Conservation (phyloP, 768 basidiomycete species). For the Termitomyces heimii region DNA sequence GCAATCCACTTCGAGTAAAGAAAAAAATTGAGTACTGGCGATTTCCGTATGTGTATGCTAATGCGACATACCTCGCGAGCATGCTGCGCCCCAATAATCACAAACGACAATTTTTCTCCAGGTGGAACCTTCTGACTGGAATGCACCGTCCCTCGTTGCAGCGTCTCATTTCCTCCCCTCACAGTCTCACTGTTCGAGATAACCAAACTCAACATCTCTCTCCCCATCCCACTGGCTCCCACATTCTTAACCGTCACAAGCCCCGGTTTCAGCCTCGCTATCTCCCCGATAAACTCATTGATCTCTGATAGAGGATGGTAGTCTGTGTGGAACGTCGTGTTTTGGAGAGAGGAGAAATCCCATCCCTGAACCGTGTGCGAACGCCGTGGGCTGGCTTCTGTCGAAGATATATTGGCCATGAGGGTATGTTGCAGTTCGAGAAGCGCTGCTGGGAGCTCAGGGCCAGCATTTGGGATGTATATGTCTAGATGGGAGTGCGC, state of each 20-base stretch:
- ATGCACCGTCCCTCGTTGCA: neutral
- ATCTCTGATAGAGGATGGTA: conserved; percentile 59
- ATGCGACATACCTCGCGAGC: conserved; percentile 57
- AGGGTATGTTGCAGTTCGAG: conserved; percentile 8
- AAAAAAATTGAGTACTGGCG: conserved; percentile 3
- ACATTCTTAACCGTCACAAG: conserved; percentile 38
- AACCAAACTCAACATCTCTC: conserved; percentile 50
- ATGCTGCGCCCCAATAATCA: conserved; percentile 46
- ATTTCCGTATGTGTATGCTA: neutral
- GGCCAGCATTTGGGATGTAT: conserved; percentile 19
- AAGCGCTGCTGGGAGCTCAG: conserved; percentile 11
- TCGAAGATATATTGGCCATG: conserved; percentile 10
- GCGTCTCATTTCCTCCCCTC: conserved; percentile 3
- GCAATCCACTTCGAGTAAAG: conserved; percentile 63
- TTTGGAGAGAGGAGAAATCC: conserved; percentile 27
- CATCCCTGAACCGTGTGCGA: conserved; percentile 16
- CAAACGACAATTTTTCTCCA: neutral
- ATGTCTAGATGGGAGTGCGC: conserved; percentile 42
- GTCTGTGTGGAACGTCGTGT: conserved; percentile 32
- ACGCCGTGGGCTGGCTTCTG: conserved; percentile 3
- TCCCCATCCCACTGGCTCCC: conserved; percentile 53
- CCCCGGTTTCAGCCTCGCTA: conserved; percentile 42
- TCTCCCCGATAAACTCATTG: conserved; percentile 41
- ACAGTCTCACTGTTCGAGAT: conserved; percentile 30
- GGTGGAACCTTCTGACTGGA: conserved; percentile 9